Percentiles rank a stretch among this genome's conserved stretches.
Conservation (phyloP, 2,329 filamentous ascomycete species). For the Colletotrichum gloeosporioides region DNA sequence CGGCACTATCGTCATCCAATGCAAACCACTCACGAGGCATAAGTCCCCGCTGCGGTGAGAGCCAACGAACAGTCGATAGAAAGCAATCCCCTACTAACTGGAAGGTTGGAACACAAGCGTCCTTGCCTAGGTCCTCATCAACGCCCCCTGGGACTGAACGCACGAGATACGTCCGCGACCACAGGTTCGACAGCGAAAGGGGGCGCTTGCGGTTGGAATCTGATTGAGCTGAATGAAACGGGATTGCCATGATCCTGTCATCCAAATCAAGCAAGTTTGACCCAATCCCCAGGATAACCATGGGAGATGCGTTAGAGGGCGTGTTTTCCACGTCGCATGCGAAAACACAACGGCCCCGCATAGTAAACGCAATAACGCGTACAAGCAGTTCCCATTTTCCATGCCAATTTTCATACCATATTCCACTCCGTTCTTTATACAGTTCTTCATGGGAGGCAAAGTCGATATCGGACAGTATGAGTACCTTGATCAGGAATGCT, state of each 20-base stretch:
- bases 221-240: neutral
- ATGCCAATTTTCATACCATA: no score
- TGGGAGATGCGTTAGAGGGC: neutral
- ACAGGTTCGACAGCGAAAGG: neutral
- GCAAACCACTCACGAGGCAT: neutral
- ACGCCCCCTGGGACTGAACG: neutral
- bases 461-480: neutral
- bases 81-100: neutral
- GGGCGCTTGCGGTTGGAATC: neutral
- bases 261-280: neutral
- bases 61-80: neutral
- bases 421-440: neutral
- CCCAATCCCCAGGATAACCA: neutral
- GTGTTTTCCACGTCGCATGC: neutral
- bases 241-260: neutral
- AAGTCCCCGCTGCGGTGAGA: neutral
- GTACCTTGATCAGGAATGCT: neutral
- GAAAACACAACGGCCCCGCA: neutral
- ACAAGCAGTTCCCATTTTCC: neutral
- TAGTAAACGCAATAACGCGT: neutral
- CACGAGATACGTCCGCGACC: neutral
- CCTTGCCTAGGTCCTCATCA: accelerated
- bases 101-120: neutral
- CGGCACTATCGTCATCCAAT: neutral
- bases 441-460: neutral